Evolutionary conservation across 306 rosid genomes (phyloP).

Genomic region (Parietaria judaica): DNA sequence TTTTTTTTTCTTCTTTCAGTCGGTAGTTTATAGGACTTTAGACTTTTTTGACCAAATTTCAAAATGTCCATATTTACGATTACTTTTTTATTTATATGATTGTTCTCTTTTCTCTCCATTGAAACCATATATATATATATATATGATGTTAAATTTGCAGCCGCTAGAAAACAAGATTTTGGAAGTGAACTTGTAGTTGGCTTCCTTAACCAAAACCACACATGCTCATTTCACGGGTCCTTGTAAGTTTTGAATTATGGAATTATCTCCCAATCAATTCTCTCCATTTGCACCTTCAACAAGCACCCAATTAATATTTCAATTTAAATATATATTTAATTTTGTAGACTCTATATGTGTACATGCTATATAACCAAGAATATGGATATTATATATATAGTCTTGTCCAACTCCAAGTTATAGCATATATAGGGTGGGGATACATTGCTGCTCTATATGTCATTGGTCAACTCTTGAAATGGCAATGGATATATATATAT

Average conservation of each 20-base stretch:
- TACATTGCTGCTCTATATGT: not conserved
- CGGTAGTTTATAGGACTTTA: not conserved
- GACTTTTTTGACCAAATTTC: not conserved
- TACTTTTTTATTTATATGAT: not conserved
- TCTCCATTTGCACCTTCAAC: not conserved
- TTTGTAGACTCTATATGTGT: not conserved
- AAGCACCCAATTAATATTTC: not conserved
- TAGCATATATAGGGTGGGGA: not conserved
- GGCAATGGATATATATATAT: not conserved
- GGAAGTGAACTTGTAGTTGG: constrained; percentile 4
- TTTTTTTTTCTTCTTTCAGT: not conserved
- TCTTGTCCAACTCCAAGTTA: not conserved
- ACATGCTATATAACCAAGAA: constrained; percentile 4
- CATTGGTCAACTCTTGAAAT: constrained; percentile 8
- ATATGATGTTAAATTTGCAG: not conserved
- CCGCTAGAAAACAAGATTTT: not conserved
- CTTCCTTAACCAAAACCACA: not conserved
- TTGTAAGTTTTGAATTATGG: not conserved
- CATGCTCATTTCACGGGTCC: not conserved
- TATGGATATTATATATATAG: not conserved
- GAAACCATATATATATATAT: not conserved
- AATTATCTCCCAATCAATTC: constrained; percentile 2
- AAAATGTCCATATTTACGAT: not conserved
- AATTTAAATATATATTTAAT: too few relatives aligned
- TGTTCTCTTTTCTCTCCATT: not conserved